Conservation (phyloP, 805 yeast genomes). For the Candida silvicultrix region DNA sequence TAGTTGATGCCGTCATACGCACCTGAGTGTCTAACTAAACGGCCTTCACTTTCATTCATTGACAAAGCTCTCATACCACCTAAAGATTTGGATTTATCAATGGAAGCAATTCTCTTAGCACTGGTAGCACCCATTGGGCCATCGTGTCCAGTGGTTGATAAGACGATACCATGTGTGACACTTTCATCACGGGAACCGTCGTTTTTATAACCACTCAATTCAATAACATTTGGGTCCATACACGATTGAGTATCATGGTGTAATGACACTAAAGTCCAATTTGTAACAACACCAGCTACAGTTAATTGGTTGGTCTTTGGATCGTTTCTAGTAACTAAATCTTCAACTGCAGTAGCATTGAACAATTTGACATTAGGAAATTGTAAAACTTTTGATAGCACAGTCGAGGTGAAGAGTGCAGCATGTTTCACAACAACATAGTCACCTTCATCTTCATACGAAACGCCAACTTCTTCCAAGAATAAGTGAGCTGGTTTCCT, state of each 20-base stretch:
- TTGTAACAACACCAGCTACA: constrained; percentile 76
- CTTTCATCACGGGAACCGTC: constrained; percentile 12
- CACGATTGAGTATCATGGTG: constrained; percentile 74
- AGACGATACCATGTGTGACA: constrained; percentile 32
- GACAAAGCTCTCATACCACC: constrained; percentile 75
- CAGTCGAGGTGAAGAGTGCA: constrained; percentile 67
- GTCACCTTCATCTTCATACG: constrained; percentile 75
- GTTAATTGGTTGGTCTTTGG: constrained; percentile 49
- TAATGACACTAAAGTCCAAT: constrained; percentile 75
- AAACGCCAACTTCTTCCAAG: constrained; percentile 55
- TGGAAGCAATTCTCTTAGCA: constrained; percentile 58
- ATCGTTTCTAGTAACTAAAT: constrained; percentile 65
- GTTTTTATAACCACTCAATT: not conserved
- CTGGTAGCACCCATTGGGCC: constrained; percentile 81
- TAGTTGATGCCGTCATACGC: constrained; percentile 22
- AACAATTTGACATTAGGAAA: constrained; percentile 73
- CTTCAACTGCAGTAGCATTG: constrained; percentile 79
- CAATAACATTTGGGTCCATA: constrained; percentile 18
- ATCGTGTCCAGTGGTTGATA: constrained; percentile 76
- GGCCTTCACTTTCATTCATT: constrained; percentile 74
- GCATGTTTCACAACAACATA: constrained; percentile 79
- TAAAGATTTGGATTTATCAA: constrained; percentile 40
- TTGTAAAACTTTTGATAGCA: constrained; percentile 59
- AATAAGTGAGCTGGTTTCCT: constrained; percentile 74
- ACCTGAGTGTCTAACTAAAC: constrained; percentile 64